Percentiles rank a stretch among this genome's conserved stretches.
Conservation (phyloP, 208 protist species). For the Wallacemonas rigidus region DNA sequence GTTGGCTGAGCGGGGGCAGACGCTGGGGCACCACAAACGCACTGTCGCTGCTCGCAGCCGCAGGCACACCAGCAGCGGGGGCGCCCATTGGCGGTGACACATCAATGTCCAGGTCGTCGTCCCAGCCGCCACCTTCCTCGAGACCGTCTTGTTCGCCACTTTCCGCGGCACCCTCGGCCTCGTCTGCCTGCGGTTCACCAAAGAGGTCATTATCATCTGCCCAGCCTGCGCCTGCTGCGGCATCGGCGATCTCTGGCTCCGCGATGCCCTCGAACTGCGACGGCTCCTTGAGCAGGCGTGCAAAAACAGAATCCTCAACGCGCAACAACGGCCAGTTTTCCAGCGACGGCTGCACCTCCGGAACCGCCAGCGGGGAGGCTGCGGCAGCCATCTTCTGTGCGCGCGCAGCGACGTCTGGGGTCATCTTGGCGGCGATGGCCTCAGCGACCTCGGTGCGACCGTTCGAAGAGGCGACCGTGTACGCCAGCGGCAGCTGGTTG, state of each 20-base stretch:
- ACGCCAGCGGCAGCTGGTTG: constrained; percentile 89
- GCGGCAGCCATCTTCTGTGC: constrained; percentile 22
- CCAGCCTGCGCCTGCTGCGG: constrained; percentile 47
- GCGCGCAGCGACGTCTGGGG: constrained; percentile 47
- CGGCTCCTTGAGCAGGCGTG: constrained; percentile 71
- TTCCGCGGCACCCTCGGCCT: constrained; percentile 16
- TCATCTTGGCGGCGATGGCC: constrained; percentile 47
- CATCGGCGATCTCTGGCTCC: constrained; percentile 27
- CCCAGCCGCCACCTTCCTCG: constrained; percentile 57
- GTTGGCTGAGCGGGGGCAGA: constrained; percentile 49
- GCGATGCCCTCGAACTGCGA: constrained; percentile 44
- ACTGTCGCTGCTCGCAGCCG: constrained; percentile 3
- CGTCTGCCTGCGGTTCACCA: constrained; percentile 21
- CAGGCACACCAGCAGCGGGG: constrained; percentile 14
- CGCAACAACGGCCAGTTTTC: constrained; percentile 88
- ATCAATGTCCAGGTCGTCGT: constrained; percentile 82
- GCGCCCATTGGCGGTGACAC: constrained; percentile 28
- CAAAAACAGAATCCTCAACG: constrained; percentile 77
- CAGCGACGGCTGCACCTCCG: constrained; percentile 31
- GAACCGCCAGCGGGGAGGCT: background rate
- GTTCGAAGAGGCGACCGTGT: constrained; percentile 85
- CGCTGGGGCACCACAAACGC: constrained; percentile 53
- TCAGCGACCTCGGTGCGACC: constrained; percentile 85
- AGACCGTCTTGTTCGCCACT: constrained; percentile 6
- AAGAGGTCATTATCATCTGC: constrained; percentile 50